Evolutionary conservation across 2,329 filamentous ascomycete species (phyloP).

Genomic region (Venturiaceae sp.): DNA sequence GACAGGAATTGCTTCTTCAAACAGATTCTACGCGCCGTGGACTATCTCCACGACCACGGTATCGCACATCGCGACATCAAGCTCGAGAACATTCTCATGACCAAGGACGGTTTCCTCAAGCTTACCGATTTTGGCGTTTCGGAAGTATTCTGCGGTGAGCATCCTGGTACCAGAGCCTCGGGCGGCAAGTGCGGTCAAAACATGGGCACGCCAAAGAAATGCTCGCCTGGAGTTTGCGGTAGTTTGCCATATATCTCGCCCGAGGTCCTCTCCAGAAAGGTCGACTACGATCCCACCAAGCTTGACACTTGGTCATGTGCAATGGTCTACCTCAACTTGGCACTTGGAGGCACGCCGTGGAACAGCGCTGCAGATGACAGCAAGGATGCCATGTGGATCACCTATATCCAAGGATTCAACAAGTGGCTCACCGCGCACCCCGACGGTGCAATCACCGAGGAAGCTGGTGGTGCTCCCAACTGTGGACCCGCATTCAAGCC

Average conservation of each 20-base stretch:
- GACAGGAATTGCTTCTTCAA: conserved; percentile 83
- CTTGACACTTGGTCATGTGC: conserved; percentile 82
- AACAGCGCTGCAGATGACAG: conserved; percentile 45
- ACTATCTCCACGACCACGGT: conserved; percentile 72
- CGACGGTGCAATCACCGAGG: conserved; percentile 27
- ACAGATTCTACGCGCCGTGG: conserved; percentile 72
- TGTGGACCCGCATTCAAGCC: conserved; percentile 52
- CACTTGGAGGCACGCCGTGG: conserved; percentile 67
- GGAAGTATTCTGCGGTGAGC: conserved; percentile 73
- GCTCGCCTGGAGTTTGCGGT: conserved; percentile 72
- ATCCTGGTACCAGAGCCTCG: conserved; percentile 66
- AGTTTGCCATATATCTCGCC: conserved; percentile 82
- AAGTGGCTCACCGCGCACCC: conserved; percentile 53
- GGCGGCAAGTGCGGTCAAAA: conserved; percentile 64
- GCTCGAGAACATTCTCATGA: conserved; percentile 75
- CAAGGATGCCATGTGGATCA: conserved; percentile 47
- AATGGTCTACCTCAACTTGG: conserved; percentile 71
- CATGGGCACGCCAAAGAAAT: conserved; percentile 62
- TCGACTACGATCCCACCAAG: conserved; percentile 62
- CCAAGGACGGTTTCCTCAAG: conserved; percentile 71
- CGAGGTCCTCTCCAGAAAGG: conserved; percentile 64
- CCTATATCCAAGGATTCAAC: conserved; percentile 58
- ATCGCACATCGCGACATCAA: conserved; percentile 91
- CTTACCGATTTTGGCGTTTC: conserved; percentile 89
- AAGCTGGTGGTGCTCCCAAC: conserved; percentile 49